These are phyloP conservation scores for Spathaspora sp. DNA, from an alignment of 1,139 yeast genomes.

Conservation along the genomic window DNA sequence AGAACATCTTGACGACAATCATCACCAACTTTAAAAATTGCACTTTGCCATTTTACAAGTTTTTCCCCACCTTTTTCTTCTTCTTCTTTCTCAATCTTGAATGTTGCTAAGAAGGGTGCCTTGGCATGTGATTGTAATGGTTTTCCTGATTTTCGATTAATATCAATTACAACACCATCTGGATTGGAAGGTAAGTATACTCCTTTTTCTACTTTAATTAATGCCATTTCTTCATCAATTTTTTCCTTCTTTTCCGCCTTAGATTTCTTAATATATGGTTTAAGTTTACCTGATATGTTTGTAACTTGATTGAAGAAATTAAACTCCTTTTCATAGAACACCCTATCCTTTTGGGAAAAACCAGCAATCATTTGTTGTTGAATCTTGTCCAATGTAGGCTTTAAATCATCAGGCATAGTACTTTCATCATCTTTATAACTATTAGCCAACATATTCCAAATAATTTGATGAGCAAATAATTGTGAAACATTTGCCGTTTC, in stretches of 20 bases:
- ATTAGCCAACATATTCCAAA: constrained; percentile 97
- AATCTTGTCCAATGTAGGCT: constrained; percentile 79
- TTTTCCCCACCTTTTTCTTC: constrained; percentile 45
- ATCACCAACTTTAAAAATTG: constrained; percentile 98
- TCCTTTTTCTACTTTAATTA: constrained; percentile 73
- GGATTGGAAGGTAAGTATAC: constrained; percentile 97
- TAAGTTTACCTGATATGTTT: constrained; percentile 87
- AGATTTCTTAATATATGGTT: constrained; percentile 88
- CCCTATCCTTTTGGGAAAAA: constrained; percentile 60
- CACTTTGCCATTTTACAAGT: constrained; percentile 83
- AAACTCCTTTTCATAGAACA: constrained; percentile 80
- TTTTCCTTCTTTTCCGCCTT: constrained; percentile 96
- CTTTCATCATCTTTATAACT: constrained; percentile 88
- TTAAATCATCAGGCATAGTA: constrained; percentile 72
- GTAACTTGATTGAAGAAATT: constrained; percentile 90
- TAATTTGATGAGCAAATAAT: constrained; percentile 93
- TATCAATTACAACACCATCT: constrained; percentile 89
- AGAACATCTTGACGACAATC: constrained; percentile 98
- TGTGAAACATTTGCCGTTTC: constrained; percentile 93
- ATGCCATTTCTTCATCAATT: constrained; percentile 93
- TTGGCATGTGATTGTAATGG: constrained; percentile 99
- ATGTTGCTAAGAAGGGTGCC: constrained; percentile 97
- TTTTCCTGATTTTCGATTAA: constrained; percentile 86
- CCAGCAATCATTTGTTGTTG: constrained; percentile 62
- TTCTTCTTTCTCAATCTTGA: constrained; percentile 63